Evolutionary conservation across 2,329 filamentous ascomycete genomes (phyloP), one percentile per base, ranked within the genome.

Genomic region (Claviceps purpurea): DNA sequence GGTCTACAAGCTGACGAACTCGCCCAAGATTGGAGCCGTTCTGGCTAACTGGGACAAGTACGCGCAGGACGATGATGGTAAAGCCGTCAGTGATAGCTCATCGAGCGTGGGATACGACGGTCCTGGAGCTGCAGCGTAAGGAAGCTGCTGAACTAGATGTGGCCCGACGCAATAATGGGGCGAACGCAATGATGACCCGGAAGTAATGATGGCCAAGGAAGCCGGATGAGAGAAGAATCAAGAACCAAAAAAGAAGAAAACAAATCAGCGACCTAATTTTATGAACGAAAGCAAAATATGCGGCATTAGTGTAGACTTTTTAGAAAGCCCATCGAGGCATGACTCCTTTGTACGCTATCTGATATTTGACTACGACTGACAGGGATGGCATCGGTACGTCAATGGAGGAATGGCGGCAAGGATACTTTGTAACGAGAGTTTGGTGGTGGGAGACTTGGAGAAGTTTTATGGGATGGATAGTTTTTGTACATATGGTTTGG

Each of bases 1-100:
- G 65, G 94, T 98, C 49, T 97, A 97, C 74, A 82, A 82, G 62
- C 73, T 98, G 66, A 98, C 93, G 51, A 96, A 94, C 73, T 82
- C 79, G 54, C 80, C 80, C 58, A 79, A 84, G 70, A 89, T 90
- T 64, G 85, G 82, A 44, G 79, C 85, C 54, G 84, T 90, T 56
- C 68, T 96, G 67, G 87, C 89, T 59, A 95, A 96, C 74, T 89
- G 85, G 85, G 85, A 88, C 49, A 84, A 81, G 68, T 88, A 85
- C 65, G 60, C 62, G 10, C 75, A 79, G 60, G 75, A 78, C 48
- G 75, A 78, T 41, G 65, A 66, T 53, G 64, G 61, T 30, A 64
- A 56, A 56, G 65, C 57, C 26, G 64, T 60, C 10, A 72, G 68
- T 53, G 64, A 70, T 46, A 71, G 66, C 58, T 67, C 66, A 16